Percentiles rank a stretch among this genome's conserved stretches.
Conservation (phyloP, 768 basidiomycete genomes). For the Boletus huronensis region DNA sequence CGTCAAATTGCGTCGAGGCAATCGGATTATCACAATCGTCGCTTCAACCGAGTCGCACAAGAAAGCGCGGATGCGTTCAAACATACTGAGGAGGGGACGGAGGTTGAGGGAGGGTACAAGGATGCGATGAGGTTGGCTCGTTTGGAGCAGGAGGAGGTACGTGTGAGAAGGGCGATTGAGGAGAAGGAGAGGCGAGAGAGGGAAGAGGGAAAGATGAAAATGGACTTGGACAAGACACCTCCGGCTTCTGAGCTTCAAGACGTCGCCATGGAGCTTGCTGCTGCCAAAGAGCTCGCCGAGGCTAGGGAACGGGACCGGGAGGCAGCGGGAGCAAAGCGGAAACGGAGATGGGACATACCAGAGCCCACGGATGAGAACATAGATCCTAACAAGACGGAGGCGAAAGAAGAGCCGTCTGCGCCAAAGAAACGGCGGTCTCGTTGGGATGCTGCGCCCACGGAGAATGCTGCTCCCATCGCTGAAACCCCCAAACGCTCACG, state of each 20-base stretch:
- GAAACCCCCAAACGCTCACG: slow-evolving; percentile 87
- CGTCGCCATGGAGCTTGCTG: slow-evolving; percentile 65
- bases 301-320: slow-evolving; percentile 38
- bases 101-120: slow-evolving; percentile 86
- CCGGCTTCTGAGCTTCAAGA: slow-evolving; percentile 77
- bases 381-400: slow-evolving; percentile 57
- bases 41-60: slow-evolving; percentile 80
- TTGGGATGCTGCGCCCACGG: slow-evolving; percentile 93
- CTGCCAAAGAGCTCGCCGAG: slow-evolving; percentile 37
- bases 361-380: slow-evolving; percentile 63
- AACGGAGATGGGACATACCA: slow-evolving; percentile 76
- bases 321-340: slow-evolving; percentile 58
- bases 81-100: slow-evolving; percentile 60
- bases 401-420: slow-evolving; percentile 71
- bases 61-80: slow-evolving; percentile 80
- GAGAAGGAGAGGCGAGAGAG: slow-evolving; percentile 80
- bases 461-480: slow-evolving; percentile 42
- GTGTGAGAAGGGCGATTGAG: slow-evolving; percentile 81
- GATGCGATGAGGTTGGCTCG: slow-evolving; percentile 91
- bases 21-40: slow-evolving; percentile 91
- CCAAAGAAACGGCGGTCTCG: slow-evolving; percentile 92
- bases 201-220: slow-evolving; percentile 69
- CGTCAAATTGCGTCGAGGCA: slow-evolving; percentile 93
- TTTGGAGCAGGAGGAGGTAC: slow-evolving; percentile 89
- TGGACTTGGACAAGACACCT: slow-evolving; percentile 90